These are phyloP conservation scores for Dioszegia crocea DNA, from an alignment of 768 basidiomycete genomes.

Conservation along the genomic window DNA sequence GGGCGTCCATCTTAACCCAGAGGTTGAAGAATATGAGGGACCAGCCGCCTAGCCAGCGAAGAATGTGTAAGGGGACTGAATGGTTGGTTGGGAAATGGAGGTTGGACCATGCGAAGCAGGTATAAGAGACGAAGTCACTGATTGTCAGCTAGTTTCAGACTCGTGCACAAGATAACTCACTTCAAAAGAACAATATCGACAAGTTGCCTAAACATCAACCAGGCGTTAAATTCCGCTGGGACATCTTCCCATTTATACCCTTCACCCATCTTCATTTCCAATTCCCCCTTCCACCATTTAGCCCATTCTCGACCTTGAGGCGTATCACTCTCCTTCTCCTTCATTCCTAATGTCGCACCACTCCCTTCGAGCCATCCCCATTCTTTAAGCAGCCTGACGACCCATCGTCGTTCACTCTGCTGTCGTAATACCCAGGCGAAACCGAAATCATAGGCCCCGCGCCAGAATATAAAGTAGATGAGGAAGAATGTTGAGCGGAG, in stretches of 20 bases:
- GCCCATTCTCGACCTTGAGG: constrained; percentile 55
- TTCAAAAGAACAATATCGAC: constrained; percentile 96
- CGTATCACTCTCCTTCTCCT: constrained; percentile 21
- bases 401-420: constrained; percentile 93
- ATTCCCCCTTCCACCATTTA: constrained; percentile 78
- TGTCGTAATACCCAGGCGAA: constrained; percentile 90
- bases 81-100: constrained; percentile 79
- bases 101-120: constrained; percentile 90
- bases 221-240: constrained; percentile 90
- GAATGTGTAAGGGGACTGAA: constrained; percentile 66
- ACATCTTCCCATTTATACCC: constrained; percentile 91
- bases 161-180: constrained; percentile 54
- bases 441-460: constrained; percentile 83
- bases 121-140: constrained; percentile 91
- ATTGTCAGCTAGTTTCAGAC: constrained; percentile 1
- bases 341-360: background rate
- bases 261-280: constrained; percentile 87
- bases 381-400: constrained; percentile 71
- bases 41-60: constrained; percentile 84
- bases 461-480: constrained; percentile 88
- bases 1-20: constrained; percentile 98
- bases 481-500: constrained; percentile 66
- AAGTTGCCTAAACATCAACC: constrained; percentile 91
- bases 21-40: constrained; percentile 88
- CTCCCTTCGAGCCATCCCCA: constrained; percentile 79